Evolutionary conservation across 2,329 filamentous ascomycete species (phyloP), one percentile per base, ranked within the genome.

Genomic region (Aspergillus ochraceus): DNA sequence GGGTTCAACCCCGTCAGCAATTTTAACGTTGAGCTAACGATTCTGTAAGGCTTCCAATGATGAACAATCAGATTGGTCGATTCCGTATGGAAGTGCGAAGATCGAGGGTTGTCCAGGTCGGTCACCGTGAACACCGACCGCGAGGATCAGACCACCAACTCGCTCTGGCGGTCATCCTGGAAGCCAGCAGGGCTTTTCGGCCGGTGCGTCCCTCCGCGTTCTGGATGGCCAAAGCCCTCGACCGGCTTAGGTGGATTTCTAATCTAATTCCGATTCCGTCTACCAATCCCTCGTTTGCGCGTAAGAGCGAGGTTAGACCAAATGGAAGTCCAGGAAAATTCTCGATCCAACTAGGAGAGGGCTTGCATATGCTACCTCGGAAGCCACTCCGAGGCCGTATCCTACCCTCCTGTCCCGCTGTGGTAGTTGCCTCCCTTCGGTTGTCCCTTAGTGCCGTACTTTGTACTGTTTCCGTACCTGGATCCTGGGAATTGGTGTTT

Each of bases 311-410:
- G 10, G 36, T 42, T 19, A 17, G 39, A 29, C 54, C 12, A 46
- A 46, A 46, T n/a, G 22, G 22, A 22, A 39, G n/a, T 59, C 45
- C 29, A 56, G 54, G 53, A 56, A 60, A 57, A 56, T 60, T 62
- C 49, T 57, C 62, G 62, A 66, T 67, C 62, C 56, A 61, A 58
- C 64, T 67, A 64, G 46, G 55, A 60, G 53, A 46, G 36, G 62
- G 59, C 60, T 60, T 67, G 64, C 64, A 66, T 66, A 66, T 63
- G 62, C 62, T 62, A 60, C 62, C 59, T 63, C 64, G 65, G 62
- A 61, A 62, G 58, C 53, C 52, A 54, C 59, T 59, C 64, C 64
- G 65, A 66, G 58, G 51, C 57, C 32, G 61, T 63, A n/a, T 29
- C 26, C 45, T 47, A n/a, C 30, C 46, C 42, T 49, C 20, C 54